Base-by-base conservation (phyloP, 805 yeast genomes). In the Nakazawaea molendinolei region DNA sequence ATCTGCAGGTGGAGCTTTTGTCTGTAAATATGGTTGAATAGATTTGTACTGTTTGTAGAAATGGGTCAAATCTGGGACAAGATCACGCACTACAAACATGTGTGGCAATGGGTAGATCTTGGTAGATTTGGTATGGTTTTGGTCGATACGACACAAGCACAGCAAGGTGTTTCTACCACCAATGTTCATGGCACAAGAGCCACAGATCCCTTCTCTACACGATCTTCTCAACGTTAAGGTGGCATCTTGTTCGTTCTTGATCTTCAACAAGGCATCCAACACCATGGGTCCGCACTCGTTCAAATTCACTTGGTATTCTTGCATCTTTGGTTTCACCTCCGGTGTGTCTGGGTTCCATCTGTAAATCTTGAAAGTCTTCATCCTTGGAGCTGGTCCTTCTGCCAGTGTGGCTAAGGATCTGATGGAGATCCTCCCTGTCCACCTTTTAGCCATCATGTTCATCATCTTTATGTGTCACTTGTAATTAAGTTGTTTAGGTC, bases 151-250 rank as follows among this genome's bases (percentile, higher is more conserved):
- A 71, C 97, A 87, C 49, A 92, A 68, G 68, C 98, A 92, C 24
- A 98, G 98, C 50, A 92, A 74, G 22, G 98, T 92, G 74, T 92
- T 92, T 61, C 83, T 74, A 50, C 98, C 98, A 47, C 95, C 95
- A 61, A 92, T 92, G 72, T 92, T 92, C 98, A 92, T 92, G 49
- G 98, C 98, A 71, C 98, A 92, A 5, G 97, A 90, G 39, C 98
- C 98, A 71, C 98, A 92, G 49, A 92, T 92, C 53, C 98, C 98
- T 69, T 92, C 98, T 70, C 98, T 86, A 69, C 98, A 92, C 29
- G 97, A 87, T 66, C 98, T 81, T 70, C 98, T 81, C 66, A 92
- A 85, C 5, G 98, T 92, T 58, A 92, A 75, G 22, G 97, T 85
- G 31, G 97, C 63, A 61, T 92, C 98, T 64, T 86, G 94, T 66